Base-by-base conservation (phyloP, 176 grass and related monocot genomes). In the Carex littledalei region DNA sequence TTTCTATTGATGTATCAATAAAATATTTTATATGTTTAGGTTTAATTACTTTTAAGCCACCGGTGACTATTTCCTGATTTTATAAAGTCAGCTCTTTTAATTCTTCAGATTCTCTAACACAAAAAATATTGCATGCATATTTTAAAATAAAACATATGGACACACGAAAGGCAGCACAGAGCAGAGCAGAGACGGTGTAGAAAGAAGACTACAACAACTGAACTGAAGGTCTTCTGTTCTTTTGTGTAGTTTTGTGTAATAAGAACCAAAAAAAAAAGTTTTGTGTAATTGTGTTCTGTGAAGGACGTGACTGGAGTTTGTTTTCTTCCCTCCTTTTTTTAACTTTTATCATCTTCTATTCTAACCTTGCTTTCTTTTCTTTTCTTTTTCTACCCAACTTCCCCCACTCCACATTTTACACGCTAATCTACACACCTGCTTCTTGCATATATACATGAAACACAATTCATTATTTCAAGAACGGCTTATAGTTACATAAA, bases 231-330 rank as follows among this genome's bases (percentile, higher is more conserved):
- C 81, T 83, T 52, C 47, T 49, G 43, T 54, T 68, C 62, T 68
- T 2, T 50, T 50, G 2, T 47, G 45, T 47, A 47, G 39, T 45
- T 8, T 45, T 45, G 6, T 45, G 43, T 45, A 45, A 45, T 45
- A n/a, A n/a, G n/a, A n/a, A n/a, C n/a, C n/a, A n/a, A n/a, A n/a
- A n/a, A n/a, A n/a, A n/a, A n/a, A n/a, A 47, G 39, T 45, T 8
- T 45, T 45, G 6, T 45, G 43, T 45, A 45, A 45, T 45, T 45
- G 47, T 50, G 81, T 83, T 83, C 63, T 83, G 81, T 83, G 62
- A 83, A 83, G 22, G 61, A 26, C 62, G 39, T 83, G 81, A 83
- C 81, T 55, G 16, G 18, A 67, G 3, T 66, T 83, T 83, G 81
- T 68, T 83, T 52, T 67, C 62, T 52, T 83, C 31, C 37, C 49